phyloP scores from a whole-genome alignment of 2,329 filamentous ascomycete genomes.

The Penicillium psychrosexuale region DNA sequence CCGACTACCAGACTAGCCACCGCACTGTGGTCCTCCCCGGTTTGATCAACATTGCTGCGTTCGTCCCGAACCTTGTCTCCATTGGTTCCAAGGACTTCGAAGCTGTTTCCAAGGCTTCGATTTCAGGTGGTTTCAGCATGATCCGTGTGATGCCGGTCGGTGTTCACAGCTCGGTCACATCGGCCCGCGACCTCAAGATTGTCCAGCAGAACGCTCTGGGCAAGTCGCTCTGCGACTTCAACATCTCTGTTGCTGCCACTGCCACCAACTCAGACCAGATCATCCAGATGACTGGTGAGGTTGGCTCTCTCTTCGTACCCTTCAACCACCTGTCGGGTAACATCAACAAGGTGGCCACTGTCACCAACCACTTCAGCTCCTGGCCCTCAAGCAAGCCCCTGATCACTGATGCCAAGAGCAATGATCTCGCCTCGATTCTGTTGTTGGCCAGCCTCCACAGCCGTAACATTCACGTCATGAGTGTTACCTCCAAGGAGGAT shows the following conservation, averaged over 20 bases:
- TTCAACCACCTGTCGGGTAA: slow-evolving; percentile 79
- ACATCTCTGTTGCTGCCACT: slow-evolving; percentile 73
- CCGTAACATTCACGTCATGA: slow-evolving; percentile 75
- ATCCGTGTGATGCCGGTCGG: slow-evolving; percentile 74
- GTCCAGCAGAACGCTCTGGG: slow-evolving; percentile 69
- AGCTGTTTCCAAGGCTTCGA: slow-evolving; percentile 67
- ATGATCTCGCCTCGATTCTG: slow-evolving; percentile 75
- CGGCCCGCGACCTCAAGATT: slow-evolving; percentile 66
- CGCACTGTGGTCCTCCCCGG: slow-evolving; percentile 70
- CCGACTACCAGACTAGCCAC: slow-evolving; percentile 91
- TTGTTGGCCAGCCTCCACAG: slow-evolving; percentile 74
- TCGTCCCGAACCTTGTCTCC: slow-evolving; percentile 69
- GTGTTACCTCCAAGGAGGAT: slow-evolving; percentile 76
- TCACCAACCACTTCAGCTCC: slow-evolving; percentile 72
- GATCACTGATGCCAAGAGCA: slow-evolving; percentile 75
- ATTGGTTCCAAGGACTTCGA: slow-evolving; percentile 66
- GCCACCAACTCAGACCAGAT: slow-evolving; percentile 72
- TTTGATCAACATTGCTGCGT: slow-evolving; percentile 74
- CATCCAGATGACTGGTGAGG: slow-evolving; percentile 66
- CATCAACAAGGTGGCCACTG: slow-evolving; percentile 77
- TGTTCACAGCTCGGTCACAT: slow-evolving; percentile 68
- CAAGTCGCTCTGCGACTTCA: slow-evolving; percentile 72
- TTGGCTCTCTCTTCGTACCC: slow-evolving; percentile 77
- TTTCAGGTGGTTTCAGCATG: slow-evolving; percentile 75
- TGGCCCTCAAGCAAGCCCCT: slow-evolving; percentile 78